Conservation (phyloP, 164 flowering plant species). For the Brasenia schreberi region DNA sequence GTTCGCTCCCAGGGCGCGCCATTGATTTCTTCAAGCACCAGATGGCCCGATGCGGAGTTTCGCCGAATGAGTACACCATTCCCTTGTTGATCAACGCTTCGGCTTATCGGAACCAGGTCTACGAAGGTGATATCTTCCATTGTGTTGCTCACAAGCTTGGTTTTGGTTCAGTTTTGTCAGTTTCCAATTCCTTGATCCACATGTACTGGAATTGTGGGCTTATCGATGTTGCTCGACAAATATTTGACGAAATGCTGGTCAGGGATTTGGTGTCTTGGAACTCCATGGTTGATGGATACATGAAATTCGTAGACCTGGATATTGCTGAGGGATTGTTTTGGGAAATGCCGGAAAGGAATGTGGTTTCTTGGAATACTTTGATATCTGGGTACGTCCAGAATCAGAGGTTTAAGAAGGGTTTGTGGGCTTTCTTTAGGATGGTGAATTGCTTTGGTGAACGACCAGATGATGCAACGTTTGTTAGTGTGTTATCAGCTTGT, state of each 20-base stretch:
- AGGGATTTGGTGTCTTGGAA: background rate
- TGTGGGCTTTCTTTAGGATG: background rate
- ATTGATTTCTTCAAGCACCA: background rate
- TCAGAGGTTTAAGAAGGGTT: background rate
- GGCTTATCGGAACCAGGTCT: background rate
- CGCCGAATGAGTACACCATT: background rate
- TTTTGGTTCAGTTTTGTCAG: background rate
- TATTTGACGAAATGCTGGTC: constrained; percentile 2
- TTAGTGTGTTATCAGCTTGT: background rate
- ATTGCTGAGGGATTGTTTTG: constrained; percentile 1
- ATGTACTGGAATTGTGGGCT: constrained; percentile 1
- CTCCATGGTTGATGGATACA: background rate
- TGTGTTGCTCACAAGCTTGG: background rate
- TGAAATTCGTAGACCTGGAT: background rate
- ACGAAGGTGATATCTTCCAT: background rate
- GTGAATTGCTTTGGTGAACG: background rate
- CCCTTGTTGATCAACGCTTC: background rate
- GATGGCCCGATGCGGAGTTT: background rate
- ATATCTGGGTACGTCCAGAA: background rate
- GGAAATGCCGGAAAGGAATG: constrained; percentile 1
- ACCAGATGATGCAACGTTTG: background rate
- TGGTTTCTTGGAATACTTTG: constrained; percentile 3
- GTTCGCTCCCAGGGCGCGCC: background rate
- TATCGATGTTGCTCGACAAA: constrained; percentile 1
- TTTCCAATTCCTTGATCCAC: constrained; percentile 1